phyloP scores from a whole-genome alignment of 768 basidiomycete genomes.

The Boletus sensibilis region DNA sequence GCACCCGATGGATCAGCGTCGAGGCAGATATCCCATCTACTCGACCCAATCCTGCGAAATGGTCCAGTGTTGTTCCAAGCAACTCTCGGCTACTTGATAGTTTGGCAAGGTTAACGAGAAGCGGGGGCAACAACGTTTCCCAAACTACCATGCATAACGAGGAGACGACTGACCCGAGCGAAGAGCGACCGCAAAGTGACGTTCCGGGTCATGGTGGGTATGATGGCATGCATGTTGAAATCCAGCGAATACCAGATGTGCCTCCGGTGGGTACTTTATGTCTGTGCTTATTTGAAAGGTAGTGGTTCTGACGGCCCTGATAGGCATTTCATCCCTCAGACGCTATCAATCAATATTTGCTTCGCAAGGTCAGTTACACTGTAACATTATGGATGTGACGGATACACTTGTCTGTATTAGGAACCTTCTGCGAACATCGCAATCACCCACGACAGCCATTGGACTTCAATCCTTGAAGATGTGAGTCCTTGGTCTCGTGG shows the following conservation, averaged over 20 bases:
- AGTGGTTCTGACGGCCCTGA: not conserved
- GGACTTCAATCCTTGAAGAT: constrained; percentile 8
- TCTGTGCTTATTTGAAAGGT: too few species aligned
- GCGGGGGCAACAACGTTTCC: not conserved
- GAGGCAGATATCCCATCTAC: not conserved
- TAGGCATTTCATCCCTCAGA: constrained; percentile 6
- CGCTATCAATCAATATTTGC: constrained; percentile 2
- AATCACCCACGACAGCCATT: constrained; percentile 6
- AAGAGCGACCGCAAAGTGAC: not conserved
- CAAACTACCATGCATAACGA: not conserved
- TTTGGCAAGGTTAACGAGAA: not conserved
- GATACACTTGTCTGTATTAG: not conserved
- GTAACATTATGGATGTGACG: too few species aligned
- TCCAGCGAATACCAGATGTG: not conserved
- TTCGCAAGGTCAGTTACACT: not conserved
- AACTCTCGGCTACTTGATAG: not conserved
- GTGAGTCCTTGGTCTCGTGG: not conserved
- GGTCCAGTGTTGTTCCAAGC: not conserved
- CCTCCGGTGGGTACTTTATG: not conserved
- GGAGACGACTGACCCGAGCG: too few species aligned
- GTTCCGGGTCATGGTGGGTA: not conserved
- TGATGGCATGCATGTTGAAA: not conserved
- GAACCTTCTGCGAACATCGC: constrained; percentile 5
- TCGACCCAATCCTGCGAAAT: not conserved
- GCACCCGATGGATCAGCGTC: not conserved